A percentile compares a stretch with the other conserved stretches of the same genome.
phyloP scores from a whole-genome alignment of 148 eudicot genomes.

The Arctostaphylos glauca region DNA sequence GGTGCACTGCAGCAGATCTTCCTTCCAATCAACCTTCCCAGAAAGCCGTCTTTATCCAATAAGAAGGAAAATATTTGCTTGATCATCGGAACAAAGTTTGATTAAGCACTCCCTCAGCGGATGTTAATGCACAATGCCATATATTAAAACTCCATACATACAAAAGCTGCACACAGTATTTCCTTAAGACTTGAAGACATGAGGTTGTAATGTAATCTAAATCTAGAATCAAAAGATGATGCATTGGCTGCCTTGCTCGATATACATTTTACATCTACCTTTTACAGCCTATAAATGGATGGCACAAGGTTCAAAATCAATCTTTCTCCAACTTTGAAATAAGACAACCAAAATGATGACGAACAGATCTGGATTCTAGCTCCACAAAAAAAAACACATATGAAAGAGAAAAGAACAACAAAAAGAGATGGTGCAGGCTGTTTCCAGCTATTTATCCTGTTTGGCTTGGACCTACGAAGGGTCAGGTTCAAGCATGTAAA shows the following conservation, averaged over 20 bases:
- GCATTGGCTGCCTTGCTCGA: background rate
- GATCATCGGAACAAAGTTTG: background rate
- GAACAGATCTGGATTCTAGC: background rate
- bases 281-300: background rate
- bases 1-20: background rate
- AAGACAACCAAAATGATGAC: background rate
- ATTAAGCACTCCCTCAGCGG: background rate
- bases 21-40: background rate
- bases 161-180: background rate
- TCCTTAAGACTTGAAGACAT: background rate
- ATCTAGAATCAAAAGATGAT: background rate
- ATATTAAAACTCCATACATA: background rate
- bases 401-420: background rate
- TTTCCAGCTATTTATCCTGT: background rate
- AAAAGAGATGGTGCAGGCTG: background rate
- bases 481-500: background rate
- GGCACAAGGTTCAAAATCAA: background rate
- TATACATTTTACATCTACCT: background rate
- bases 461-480: background rate
- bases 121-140: background rate
- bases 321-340: constrained; percentile 2
- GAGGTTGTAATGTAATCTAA: background rate
- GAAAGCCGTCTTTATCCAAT: no score
- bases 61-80: background rate
- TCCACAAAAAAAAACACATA: background rate